Conservation (phyloP, 106 monocot species). For the Dioscorea alata region DNA sequence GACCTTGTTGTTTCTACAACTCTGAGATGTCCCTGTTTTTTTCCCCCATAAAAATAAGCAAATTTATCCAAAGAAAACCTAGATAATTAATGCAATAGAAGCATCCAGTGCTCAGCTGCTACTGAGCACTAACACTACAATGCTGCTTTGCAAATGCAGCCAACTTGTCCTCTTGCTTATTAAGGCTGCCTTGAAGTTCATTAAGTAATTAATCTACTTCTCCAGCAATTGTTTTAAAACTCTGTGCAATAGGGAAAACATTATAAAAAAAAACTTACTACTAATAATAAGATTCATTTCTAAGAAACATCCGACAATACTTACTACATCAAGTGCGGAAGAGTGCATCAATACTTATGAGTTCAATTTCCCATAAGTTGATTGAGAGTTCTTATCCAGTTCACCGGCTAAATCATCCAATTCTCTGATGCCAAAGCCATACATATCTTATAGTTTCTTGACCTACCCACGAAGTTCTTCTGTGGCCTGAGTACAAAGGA, state of each 20-base stretch:
- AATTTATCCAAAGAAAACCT: neutral
- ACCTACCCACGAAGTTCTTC: conserved; percentile 56
- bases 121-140: conserved; percentile 39
- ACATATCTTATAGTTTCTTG: conserved; percentile 61
- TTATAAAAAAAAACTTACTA: neutral
- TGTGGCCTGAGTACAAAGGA: conserved; percentile 46
- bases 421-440: conserved; percentile 57
- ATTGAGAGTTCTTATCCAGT: conserved; percentile 71
- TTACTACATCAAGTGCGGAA: conserved; percentile 73
- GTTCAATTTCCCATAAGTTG: conserved; percentile 61
- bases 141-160: conserved; percentile 71
- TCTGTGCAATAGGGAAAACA: conserved; percentile 24
- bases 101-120: neutral
- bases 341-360: conserved; percentile 67
- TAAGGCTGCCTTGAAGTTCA: conserved; percentile 66
- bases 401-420: conserved; percentile 74
- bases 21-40: conserved; percentile 75
- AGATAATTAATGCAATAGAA: neutral
- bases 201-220: conserved; percentile 84
- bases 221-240: conserved; percentile 64
- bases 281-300: neutral
- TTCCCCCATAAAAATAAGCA: neutral
- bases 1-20: conserved; percentile 65
- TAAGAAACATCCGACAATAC: conserved; percentile 4
- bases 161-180: conserved; percentile 70